These are phyloP conservation scores for Neostapfia colusana DNA, from an alignment of 176 grass and related monocot genomes.

Conservation along the genomic window DNA sequence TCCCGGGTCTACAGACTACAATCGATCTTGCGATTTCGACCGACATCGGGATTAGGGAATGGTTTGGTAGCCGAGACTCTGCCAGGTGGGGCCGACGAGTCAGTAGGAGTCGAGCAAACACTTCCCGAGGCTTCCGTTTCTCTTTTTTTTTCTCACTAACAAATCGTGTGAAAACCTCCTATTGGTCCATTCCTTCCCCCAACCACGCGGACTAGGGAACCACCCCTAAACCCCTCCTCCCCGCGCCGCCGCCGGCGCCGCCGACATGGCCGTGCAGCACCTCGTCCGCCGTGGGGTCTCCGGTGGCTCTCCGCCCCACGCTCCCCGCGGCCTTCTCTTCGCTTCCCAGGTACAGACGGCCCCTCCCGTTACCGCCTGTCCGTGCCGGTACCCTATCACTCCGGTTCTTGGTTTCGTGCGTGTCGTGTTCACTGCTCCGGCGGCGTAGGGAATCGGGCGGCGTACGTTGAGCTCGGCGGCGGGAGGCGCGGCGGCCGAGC, in stretches of 20 bases:
- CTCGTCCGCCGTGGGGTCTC: constrained; percentile 38
- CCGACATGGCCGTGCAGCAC: constrained; percentile 46
- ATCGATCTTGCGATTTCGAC: too few relatives aligned
- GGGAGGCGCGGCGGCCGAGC: constrained; percentile 34
- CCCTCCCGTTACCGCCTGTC: not conserved
- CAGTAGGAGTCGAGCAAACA: not conserved
- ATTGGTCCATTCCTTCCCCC: constrained; percentile 16
- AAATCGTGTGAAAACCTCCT: not conserved
- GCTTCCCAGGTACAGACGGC: constrained; percentile 24
- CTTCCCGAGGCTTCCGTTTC: not conserved
- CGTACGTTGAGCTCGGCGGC: constrained; percentile 29
- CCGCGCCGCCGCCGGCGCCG: constrained; percentile 30
- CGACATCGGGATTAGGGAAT: too few relatives aligned
- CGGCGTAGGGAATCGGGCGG: constrained; percentile 35
- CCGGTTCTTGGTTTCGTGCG: constrained; percentile 12
- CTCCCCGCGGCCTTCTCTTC: constrained; percentile 33
- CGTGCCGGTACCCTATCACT: not conserved
- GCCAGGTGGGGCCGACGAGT: not conserved
- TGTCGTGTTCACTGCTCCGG: not conserved
- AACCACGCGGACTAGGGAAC: constrained; percentile 8
- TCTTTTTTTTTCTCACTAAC: not conserved
- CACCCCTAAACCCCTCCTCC: constrained; percentile 34
- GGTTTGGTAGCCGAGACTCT: not conserved
- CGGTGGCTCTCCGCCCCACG: not conserved
- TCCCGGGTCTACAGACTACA: too few relatives aligned